A percentile compares a stretch with the other conserved stretches of the same genome.
These are phyloP conservation scores for Ceriops tagal DNA, from an alignment of 345 rosid genomes.

Conservation along the genomic window DNA sequence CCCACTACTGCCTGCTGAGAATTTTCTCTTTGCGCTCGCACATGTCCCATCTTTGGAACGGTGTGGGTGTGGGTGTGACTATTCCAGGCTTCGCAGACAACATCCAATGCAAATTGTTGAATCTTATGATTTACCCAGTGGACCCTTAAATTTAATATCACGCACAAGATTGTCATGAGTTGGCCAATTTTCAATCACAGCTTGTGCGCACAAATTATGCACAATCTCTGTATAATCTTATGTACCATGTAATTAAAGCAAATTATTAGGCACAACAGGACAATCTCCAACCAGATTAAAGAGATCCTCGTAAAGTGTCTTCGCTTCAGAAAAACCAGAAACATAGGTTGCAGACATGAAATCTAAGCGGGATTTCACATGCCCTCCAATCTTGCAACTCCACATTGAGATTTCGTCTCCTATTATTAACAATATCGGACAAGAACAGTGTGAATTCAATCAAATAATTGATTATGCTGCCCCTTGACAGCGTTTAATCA, in stretches of 20 bases:
- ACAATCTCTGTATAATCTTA: neutral
- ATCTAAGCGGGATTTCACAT: constrained; percentile 12
- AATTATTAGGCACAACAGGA: constrained; percentile 7
- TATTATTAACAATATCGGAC: constrained; percentile 5
- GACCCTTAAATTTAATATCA: neutral
- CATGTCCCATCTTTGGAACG: too few species aligned
- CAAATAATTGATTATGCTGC: neutral
- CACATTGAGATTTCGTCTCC: constrained; percentile 4
- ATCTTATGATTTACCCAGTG: too few species aligned
- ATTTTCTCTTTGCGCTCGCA: neutral
- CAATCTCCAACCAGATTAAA: neutral
- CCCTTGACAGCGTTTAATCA: neutral
- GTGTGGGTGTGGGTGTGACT: neutral
- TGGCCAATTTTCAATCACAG: neutral
- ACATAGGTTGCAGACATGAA: constrained; percentile 14
- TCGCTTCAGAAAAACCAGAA: too few species aligned
- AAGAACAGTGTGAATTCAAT: neutral
- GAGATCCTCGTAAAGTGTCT: neutral
- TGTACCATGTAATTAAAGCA: neutral
- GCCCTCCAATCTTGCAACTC: constrained; percentile 10
- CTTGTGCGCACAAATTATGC: neutral
- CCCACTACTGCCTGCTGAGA: too few species aligned
- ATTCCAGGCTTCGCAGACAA: neutral
- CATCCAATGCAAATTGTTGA: neutral
- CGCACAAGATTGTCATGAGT: neutral